Conservation (phyloP, 352 stramenopile species). For the Pythium pyrilobum region DNA sequence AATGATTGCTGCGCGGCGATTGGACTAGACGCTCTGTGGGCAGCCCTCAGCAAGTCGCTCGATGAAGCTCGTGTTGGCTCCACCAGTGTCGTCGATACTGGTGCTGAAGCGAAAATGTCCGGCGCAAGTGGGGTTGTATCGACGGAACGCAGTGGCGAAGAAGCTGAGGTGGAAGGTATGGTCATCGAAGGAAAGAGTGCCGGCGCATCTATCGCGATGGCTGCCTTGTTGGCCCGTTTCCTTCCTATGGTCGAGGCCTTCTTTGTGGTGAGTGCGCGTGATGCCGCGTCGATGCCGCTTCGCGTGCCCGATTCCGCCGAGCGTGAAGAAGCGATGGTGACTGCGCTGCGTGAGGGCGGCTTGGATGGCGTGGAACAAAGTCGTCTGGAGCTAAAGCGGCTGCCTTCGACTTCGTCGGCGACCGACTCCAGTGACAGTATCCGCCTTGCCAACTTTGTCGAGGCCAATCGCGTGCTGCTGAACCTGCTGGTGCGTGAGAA, state of each 20-base stretch:
- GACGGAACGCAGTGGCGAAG: constrained; percentile 16
- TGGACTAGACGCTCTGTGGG: constrained; percentile 67
- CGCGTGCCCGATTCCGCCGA: constrained; percentile 66
- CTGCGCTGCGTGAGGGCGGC: constrained; percentile 56
- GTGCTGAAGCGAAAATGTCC: not conserved
- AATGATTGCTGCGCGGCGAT: constrained; percentile 66
- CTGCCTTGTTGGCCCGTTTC: constrained; percentile 95
- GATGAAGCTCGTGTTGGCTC: constrained; percentile 53
- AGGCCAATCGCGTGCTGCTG: constrained; percentile 94
- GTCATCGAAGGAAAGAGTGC: constrained; percentile 87
- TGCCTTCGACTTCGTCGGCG: constrained; percentile 39
- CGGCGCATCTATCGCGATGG: constrained; percentile 86
- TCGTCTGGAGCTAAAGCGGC: constrained; percentile 26
- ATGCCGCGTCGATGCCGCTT: constrained; percentile 74
- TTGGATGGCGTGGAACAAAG: constrained; percentile 38
- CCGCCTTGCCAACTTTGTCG: constrained; percentile 90
- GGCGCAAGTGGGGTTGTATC: not conserved
- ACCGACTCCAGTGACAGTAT: constrained; percentile 64
- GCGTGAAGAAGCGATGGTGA: constrained; percentile 72
- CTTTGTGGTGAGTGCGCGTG: constrained; percentile 96
- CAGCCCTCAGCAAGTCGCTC: constrained; percentile 63
- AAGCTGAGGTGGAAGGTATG: constrained; percentile 67
- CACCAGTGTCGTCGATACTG: not conserved
- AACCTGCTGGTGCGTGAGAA: constrained; percentile 98
- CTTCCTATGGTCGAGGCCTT: constrained; percentile 98